Base-by-base conservation (phyloP, 805 yeast species). In the Candida sakaeoensis region DNA sequence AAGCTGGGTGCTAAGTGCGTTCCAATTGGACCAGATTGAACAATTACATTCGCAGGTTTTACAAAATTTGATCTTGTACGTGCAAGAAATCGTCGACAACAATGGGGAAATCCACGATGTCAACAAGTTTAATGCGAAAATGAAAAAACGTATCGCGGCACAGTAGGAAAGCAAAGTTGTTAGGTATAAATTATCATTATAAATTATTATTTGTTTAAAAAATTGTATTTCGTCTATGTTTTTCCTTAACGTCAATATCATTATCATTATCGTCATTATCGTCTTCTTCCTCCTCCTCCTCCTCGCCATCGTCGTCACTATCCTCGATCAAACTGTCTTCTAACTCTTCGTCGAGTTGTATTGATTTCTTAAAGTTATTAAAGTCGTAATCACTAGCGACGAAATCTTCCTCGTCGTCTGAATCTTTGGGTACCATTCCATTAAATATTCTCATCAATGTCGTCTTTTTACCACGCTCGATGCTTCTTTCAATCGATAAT, bases 401-500 rank as follows among this genome's bases (percentile, higher is more conserved):
- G 23, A 37, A 21, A 15, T 27, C 40, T 18, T 40, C 41, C 6
- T 35, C 36, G 12, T 42, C 41, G 13, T 45, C 46, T 9, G 39
- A 40, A 33, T 37, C 34, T 25, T 37, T 37, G 8, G 35, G 40
- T 4, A 30, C 13, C 14, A 35, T 39, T 23, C 21, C 33, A 13
- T 36, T 21, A 23, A 18, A 37, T 33, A 37, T 40, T 47, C 59
- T 21, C 55, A 44, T 4, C 32, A 36, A 24, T 59, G 62, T 39
- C 73, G 19, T 3, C 18, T 37, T 37, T 25, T 27, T 58, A 1
- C 85, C 85, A 27, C 61, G 53, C 33, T 74, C 79, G 24, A 84
- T 79, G 7, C 77, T 74, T 37, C 83, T 58, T 56, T 85, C 91
- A n/a, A 85, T 77, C 30, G 64, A 64, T 26, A 82, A 50, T 39